A percentile compares a stretch with the other conserved stretches of the same genome.
Evolutionary conservation across 2,329 filamentous ascomycete genomes (phyloP).

Genomic region (Drechslera avenae): DNA sequence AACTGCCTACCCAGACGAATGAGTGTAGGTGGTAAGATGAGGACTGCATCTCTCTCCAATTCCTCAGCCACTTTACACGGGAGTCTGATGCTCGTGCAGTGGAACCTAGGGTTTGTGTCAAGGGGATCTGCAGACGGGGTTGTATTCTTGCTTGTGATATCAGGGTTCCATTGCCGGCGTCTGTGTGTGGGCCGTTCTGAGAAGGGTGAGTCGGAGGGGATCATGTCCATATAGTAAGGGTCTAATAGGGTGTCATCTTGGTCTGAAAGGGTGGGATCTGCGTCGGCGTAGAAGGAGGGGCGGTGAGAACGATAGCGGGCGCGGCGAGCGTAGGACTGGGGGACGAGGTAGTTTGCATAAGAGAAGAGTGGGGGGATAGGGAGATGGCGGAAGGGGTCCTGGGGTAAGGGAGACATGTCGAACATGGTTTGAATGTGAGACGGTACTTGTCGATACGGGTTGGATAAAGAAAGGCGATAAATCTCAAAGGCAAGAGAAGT

Average conservation of each 20-base stretch:
- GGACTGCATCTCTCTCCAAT: not conserved
- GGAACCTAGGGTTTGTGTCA: not conserved
- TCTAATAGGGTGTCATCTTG: not conserved
- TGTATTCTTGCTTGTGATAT: no score
- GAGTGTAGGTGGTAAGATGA: slow-evolving; percentile 13
- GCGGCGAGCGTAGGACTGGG: not conserved
- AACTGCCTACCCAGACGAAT: slow-evolving; percentile 7
- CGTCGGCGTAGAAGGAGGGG: not conserved
- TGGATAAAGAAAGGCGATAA: no score
- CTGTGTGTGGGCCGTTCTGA: not conserved
- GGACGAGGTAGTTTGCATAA: not conserved
- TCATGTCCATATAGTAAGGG: not conserved
- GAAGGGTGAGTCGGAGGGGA: not conserved
- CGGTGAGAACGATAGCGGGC: no score
- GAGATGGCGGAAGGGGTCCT: slow-evolving; percentile 6
- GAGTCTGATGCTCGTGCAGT: not conserved
- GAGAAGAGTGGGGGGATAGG: slow-evolving; percentile 1
- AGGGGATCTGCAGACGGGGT: no score
- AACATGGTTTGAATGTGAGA: slow-evolving; percentile 5
- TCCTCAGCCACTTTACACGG: not conserved
- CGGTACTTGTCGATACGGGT: no score
- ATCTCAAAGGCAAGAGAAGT: not conserved
- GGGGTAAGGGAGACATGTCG: not conserved
- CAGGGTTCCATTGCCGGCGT: not conserved
- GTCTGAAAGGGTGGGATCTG: not conserved